phyloP scores from a whole-genome alignment of 345 rosid genomes.

The Heritiera fomes region DNA sequence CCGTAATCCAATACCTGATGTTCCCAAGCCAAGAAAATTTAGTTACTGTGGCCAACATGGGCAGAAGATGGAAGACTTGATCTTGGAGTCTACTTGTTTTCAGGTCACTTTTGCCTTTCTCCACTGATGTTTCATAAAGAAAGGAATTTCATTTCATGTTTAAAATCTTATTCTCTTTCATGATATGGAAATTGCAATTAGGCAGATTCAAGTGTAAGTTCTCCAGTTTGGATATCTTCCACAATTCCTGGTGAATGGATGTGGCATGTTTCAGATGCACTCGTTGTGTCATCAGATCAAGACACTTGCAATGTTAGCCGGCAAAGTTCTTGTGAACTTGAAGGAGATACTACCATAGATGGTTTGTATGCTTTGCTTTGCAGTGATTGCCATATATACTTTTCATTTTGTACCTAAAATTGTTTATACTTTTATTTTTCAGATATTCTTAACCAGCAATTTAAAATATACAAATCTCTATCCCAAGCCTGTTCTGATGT shows the following conservation, averaged over 20 bases:
- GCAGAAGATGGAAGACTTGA: conserved; percentile 35
- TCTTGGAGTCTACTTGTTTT: conserved; percentile 38
- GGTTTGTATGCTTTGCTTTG: conserved; percentile 48
- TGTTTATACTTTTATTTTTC: conserved; percentile 31
- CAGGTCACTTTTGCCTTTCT: conserved; percentile 40
- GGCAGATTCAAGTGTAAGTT: conserved; percentile 55
- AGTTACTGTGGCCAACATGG: conserved; percentile 28
- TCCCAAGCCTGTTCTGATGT: conserved; percentile 73
- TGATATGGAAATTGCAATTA: conserved; percentile 39
- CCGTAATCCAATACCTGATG: conserved; percentile 74
- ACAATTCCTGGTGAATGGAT: conserved; percentile 81
- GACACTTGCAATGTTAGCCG: conserved; percentile 44
- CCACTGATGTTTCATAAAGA: neutral
- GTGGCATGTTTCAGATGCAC: conserved; percentile 56
- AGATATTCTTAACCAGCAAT: conserved; percentile 83
- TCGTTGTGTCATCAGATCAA: conserved; percentile 43
- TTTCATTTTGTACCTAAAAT: conserved; percentile 20
- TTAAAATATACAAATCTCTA: conserved; percentile 60
- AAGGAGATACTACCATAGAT: conserved; percentile 75
- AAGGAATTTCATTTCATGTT: neutral
- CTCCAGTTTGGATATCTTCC: conserved; percentile 68
- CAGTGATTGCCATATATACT: neutral
- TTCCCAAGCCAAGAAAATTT: conserved; percentile 42
- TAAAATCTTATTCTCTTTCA: conserved; percentile 13
- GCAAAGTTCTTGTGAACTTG: conserved; percentile 87